Base-by-base conservation (phyloP, 805 yeast genomes). In the Zygosaccharomyces rouxii region DNA sequence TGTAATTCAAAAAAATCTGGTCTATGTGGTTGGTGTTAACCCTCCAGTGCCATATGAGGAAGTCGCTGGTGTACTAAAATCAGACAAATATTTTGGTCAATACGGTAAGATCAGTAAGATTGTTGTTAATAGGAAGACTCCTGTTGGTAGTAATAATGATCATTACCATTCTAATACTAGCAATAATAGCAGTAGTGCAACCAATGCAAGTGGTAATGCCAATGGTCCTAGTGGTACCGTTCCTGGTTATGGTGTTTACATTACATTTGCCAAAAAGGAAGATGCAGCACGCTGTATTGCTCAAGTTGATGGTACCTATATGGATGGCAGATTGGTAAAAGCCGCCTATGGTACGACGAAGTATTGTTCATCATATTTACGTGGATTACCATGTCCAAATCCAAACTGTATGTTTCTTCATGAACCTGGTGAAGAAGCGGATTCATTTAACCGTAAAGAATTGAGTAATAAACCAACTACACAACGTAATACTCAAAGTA, bases 371-470 rank as follows among this genome's bases (percentile, higher is more conserved):
- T 85, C 96, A 3, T 94, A 94, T 64, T 72, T 94, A 55, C 78
- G 97, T 57, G 97, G 97, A 31, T 95, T 88, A 66, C 84, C 94
- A 7, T 94, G 99, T 71, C 99, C 96, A 51, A 94, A 94, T 69
- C 98, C 98, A 53, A 89, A 89, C 63, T 94, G 99, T 76, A 94
- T 94, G 99, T 94, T 94, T 62, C 76, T 94, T 60, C 99, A 94
- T 67, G 99, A 94, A 69, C 99, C 99, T 5, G 99, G 99, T 50
- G 99, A 94, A 73, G 99, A 94, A 68, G 98, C 98, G 1, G 99
- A 94, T 61, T 86, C 96, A 9, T 92, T 87, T 70, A 88, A 96
- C 23, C 82, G 97, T 68, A 60, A 65, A 43, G 77, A 72, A 57
- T 58, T 68, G 42, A 67, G 66, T 42, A 57, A 60, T 50, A 49